Base-by-base conservation (phyloP, 768 basidiomycete genomes). In the Mycena leptocephala region DNA sequence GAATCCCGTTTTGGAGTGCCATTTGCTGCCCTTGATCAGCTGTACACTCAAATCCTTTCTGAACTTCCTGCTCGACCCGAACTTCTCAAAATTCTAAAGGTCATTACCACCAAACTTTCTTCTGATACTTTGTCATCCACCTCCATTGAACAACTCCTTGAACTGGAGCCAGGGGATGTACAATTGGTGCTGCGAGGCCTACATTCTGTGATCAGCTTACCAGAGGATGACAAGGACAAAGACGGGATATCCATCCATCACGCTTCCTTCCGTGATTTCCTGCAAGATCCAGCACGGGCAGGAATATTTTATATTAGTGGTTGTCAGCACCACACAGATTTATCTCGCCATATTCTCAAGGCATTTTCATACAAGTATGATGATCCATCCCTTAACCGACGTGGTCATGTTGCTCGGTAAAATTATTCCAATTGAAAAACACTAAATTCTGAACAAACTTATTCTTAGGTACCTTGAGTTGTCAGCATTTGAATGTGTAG, bases 61-160 rank as follows among this genome's bases (percentile, higher is more conserved):
- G 13, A 26, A 7, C 26, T 13, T 28, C 53, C 24, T 20, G 53
- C 7, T 14, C 24, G 26, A 26, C 26, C 53, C 13, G 26, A 28
- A 55, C 26, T 55, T 55, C n/a, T 55, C 26, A 11, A 28, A 11
- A 55, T 69, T 22, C 28, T 69, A 11, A 13, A 37, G 22, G 55
- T 69, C n/a, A 28, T 69, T 32, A 55, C 37, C 6, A 55, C 37
- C 8, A n/a, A 58, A 5, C 6, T 26, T 20, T 16, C 2, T n/a
- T n/a, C n/a, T n/a, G n/a, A n/a, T n/a, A n/a, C n/a, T 69, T n/a
- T n/a, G n/a, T n/a, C n/a, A n/a, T n/a, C n/a, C 58, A 3, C 2
- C 14, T 10, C 11, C 18, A 59, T 70, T 46, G 68, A 70, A 43
- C 55, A 59, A 43, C 68, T 70, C n/a, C 68, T 70, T n/a, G 56